A percentile compares a stretch with the other conserved stretches of the same genome.
phyloP scores from a whole-genome alignment of 169 alveolate species.

The Cardiosporidium cionae region DNA sequence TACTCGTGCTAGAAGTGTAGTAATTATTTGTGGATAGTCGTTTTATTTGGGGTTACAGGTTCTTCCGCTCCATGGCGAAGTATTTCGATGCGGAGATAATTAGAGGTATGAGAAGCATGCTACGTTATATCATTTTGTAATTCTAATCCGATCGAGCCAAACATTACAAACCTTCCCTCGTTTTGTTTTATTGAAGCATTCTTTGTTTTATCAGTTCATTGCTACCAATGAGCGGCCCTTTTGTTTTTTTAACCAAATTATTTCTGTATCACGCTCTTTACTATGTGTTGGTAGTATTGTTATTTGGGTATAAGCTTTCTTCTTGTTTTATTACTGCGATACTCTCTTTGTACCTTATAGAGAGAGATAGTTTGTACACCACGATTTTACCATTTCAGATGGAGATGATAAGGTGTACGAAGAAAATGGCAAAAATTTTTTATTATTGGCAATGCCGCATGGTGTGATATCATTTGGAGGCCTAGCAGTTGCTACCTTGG shows the following conservation, averaged over 20 bases:
- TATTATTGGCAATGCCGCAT: not conserved
- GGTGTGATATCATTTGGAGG: not conserved
- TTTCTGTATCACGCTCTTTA: too few relatives aligned
- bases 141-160: not conserved
- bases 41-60: not conserved
- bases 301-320: too few relatives aligned
- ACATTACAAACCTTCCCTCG: too few relatives aligned
- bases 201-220: too few relatives aligned
- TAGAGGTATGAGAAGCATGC: not conserved
- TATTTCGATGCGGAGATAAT: constrained; percentile 4
- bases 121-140: not conserved
- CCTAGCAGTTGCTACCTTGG: not conserved
- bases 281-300: too few relatives aligned
- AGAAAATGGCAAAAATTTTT: not conserved
- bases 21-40: not conserved
- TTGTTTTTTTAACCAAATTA: too few relatives aligned
- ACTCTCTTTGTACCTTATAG: too few relatives aligned
- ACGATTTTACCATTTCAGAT: too few relatives aligned
- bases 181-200: too few relatives aligned
- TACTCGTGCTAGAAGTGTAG: not conserved
- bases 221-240: too few relatives aligned
- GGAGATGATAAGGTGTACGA: constrained; percentile 1
- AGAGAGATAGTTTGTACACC: too few relatives aligned
- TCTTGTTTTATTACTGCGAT: too few relatives aligned
- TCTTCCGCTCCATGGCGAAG: constrained; percentile 5